phyloP scores from a whole-genome alignment of 495 filamentous ascomycete species.

The Immersiella caudata region DNA sequence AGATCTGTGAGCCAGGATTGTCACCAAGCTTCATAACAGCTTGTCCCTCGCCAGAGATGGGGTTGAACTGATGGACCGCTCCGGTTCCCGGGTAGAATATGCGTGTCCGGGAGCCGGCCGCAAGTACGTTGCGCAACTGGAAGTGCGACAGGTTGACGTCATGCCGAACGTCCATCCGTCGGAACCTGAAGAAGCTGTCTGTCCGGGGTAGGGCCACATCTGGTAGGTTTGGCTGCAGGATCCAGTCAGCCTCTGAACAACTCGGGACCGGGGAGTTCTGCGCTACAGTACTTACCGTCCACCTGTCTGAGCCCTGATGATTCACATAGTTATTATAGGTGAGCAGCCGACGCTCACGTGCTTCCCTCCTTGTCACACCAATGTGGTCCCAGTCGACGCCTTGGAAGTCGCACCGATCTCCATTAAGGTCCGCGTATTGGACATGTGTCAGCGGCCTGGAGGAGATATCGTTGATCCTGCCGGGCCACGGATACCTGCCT shows the following conservation, averaged over 20 bases:
- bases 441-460: constrained; percentile 26
- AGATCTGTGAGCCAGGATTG: constrained; percentile 58
- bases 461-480: constrained; percentile 28
- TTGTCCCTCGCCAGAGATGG: constrained; percentile 48
- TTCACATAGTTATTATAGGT: constrained; percentile 65
- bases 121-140: constrained; percentile 84
- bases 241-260: constrained; percentile 8
- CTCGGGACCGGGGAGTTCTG: constrained; percentile 11
- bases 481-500: constrained; percentile 29
- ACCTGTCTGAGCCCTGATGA: constrained; percentile 38
- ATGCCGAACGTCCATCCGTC: constrained; percentile 67
- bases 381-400: constrained; percentile 75
- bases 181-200: constrained; percentile 69
- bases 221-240: constrained; percentile 32
- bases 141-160: constrained; percentile 76
- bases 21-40: constrained; percentile 65
- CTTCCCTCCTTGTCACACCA: constrained; percentile 62
- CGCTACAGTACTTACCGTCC: constrained; percentile 36
- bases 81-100: constrained; percentile 72
- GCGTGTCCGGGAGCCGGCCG: constrained; percentile 70
- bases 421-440: constrained; percentile 52
- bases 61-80: constrained; percentile 59
- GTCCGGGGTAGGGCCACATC: constrained; percentile 43
- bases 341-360: constrained; percentile 58
- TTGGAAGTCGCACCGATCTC: constrained; percentile 71